Evolutionary conservation across 176 grass and related monocot genomes (phyloP), one percentile per base, ranked within the genome.

Genomic region (Pharus latifolius): DNA sequence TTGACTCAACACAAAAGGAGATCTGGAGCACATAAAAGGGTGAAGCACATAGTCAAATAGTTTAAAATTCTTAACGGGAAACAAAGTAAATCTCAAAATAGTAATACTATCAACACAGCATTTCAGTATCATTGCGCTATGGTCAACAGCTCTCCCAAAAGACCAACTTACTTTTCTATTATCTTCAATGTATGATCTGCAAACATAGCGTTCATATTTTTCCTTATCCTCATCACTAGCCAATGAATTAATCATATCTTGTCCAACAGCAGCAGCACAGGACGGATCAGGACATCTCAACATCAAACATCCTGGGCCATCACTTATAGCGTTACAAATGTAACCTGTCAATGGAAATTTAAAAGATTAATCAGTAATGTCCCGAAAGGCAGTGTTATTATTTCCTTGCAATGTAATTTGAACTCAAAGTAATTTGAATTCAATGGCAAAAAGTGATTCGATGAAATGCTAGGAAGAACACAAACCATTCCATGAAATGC

Each of bases 101-200:
- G n/a, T n/a, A n/a, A 40, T 80, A 63, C 54, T 18, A 63, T 11
- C 15, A 23, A 18, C 19, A 63, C 5, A 63, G 1, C 4, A 7
- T 85, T 75, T 52, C n/a, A n/a, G n/a, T n/a, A n/a, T n/a, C n/a
- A n/a, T 23, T 40, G 40, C 31, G 41, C 26, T 59, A 63, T 63
- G 15, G 20, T 27, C 29, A 37, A 28, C 10, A 55, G 62, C 59
- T 66, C 33, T 45, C 18, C 55, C 25, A 51, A 48, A 8, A 61
- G n/a, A n/a, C 43, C 41, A 59, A 19, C 45, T 32, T 77, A 94
- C 96, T 84, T 99, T 99, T 76, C 96, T 85, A 78, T 95, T 99
- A 88, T 99, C 96, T 88, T 99, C 96, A 7, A 99, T 84, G 80
- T 99, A 99, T 67, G 96, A 99, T 78, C 96, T 91, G 55, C 85